These are phyloP conservation scores for Triticum turgidum DNA, from an alignment of 176 grass and related monocot genomes.

Conservation along the genomic window DNA sequence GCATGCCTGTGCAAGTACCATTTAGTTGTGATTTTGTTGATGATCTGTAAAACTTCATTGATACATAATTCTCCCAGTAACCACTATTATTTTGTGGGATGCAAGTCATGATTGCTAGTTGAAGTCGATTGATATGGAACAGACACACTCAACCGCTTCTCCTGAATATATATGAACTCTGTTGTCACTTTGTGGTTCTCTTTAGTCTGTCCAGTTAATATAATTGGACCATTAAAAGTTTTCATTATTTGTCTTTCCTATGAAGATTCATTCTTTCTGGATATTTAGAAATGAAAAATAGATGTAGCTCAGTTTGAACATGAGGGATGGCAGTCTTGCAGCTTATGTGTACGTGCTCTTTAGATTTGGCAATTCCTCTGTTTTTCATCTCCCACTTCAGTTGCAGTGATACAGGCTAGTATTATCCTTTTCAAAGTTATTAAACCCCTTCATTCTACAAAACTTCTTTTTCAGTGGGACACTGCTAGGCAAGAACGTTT, in stretches of 20 bases:
- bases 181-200: not conserved
- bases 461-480: conserved; percentile 57
- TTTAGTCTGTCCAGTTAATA: not conserved
- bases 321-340: not conserved
- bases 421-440: not conserved
- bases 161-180: not conserved
- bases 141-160: not conserved
- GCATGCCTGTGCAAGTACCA: not conserved
- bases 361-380: not conserved
- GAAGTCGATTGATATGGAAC: not conserved
- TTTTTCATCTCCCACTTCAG: not conserved
- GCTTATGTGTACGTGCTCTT: not conserved
- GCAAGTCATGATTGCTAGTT: not conserved
- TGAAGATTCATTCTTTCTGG: not conserved
- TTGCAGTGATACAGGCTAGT: not conserved
- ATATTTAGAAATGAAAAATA: not conserved
- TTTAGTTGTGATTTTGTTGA: not conserved
- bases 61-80: not conserved
- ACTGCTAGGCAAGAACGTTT: conserved; percentile 92
- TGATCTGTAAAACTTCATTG: not conserved
- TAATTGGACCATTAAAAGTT: not conserved
- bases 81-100: not conserved
- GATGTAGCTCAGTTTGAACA: not conserved
- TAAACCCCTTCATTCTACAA: not conserved
- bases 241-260: not conserved